Evolutionary conservation across 163 green algal species (phyloP).

Genomic region (Chlamydomonas reinhardtii): DNA sequence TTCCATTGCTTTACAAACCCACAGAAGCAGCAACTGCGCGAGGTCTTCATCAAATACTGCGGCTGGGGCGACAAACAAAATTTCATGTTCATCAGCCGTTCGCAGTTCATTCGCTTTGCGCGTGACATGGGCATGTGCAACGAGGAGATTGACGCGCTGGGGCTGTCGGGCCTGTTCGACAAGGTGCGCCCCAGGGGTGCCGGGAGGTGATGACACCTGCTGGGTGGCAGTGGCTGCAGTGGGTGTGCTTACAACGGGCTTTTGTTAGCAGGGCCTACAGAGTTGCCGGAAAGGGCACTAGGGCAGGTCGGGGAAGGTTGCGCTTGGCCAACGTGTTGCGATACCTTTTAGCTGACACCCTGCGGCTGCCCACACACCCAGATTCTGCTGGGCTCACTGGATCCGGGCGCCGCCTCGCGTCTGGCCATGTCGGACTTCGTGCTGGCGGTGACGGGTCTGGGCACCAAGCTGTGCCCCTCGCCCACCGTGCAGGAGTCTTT

Average conservation of each 20-base stretch:
- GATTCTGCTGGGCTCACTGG: slow-evolving; percentile 48
- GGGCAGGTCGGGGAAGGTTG: too few relatives aligned
- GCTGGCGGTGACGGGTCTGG: slow-evolving; percentile 44
- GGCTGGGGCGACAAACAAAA: slow-evolving; percentile 57
- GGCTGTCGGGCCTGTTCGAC: slow-evolving; percentile 51
- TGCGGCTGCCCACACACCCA: neutral
- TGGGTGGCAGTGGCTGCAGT: too few relatives aligned
- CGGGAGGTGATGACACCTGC: too few relatives aligned
- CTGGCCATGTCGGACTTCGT: slow-evolving; percentile 51
- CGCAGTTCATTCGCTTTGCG: slow-evolving; percentile 62
- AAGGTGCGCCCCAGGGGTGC: slow-evolving; percentile 23
- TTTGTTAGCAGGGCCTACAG: too few relatives aligned
- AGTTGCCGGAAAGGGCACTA: too few relatives aligned
- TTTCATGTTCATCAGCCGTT: slow-evolving; percentile 59
- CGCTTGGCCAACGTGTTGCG: too few relatives aligned
- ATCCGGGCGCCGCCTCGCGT: slow-evolving; percentile 36
- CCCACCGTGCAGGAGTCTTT: slow-evolving; percentile 47
- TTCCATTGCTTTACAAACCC: neutral
- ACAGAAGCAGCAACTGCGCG: slow-evolving; percentile 53
- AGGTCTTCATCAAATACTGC: slow-evolving; percentile 60
- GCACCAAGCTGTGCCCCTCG: slow-evolving; percentile 25
- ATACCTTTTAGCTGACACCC: too few relatives aligned
- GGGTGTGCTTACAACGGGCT: too few relatives aligned
- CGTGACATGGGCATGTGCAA: slow-evolving; percentile 55
- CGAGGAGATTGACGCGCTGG: slow-evolving; percentile 47